Evolutionary conservation across 148 eudicot species (phyloP).

Genomic region (Amaranthus hypochondriacus): DNA sequence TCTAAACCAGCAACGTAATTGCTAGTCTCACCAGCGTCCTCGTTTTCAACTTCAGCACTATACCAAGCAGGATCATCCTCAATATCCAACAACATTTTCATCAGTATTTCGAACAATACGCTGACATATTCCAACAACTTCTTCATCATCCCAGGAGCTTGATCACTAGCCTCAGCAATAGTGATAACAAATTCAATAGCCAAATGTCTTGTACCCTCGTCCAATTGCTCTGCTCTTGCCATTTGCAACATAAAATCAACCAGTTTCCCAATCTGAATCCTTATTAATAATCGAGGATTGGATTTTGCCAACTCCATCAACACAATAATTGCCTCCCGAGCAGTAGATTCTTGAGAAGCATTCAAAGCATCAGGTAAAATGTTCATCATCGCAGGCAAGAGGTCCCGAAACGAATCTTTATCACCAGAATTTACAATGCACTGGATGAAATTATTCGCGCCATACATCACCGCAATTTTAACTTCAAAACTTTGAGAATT

Average conservation of each 20-base stretch:
- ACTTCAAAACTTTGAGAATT: slow-evolving; percentile 47
- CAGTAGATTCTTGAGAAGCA: slow-evolving; percentile 65
- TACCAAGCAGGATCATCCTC: slow-evolving; percentile 90
- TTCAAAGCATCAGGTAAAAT: slow-evolving; percentile 77
- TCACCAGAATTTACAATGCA: slow-evolving; percentile 59
- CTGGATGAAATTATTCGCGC: slow-evolving; percentile 75
- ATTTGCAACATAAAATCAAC: slow-evolving; percentile 89
- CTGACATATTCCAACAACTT: slow-evolving; percentile 76
- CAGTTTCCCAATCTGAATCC: slow-evolving; percentile 75
- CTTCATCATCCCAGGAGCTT: slow-evolving; percentile 96
- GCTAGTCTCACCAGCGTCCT: slow-evolving; percentile 86
- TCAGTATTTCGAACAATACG: slow-evolving; percentile 58
- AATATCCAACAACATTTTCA: slow-evolving; percentile 74
- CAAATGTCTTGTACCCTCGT: slow-evolving; percentile 81
- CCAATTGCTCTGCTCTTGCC: slow-evolving; percentile 66
- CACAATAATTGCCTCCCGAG: slow-evolving; percentile 80
- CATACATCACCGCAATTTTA: slow-evolving; percentile 66
- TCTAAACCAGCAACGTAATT: slow-evolving; percentile 80
- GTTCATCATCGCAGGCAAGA: slow-evolving; percentile 80
- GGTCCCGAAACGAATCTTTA: slow-evolving; percentile 75
- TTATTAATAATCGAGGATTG: slow-evolving; percentile 61
- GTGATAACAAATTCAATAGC: slow-evolving; percentile 83
- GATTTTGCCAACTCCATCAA: slow-evolving; percentile 81
- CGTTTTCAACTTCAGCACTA: slow-evolving; percentile 60
- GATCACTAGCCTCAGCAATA: slow-evolving; percentile 78